These are phyloP conservation scores for Cladosporium sphaerospermum DNA, from an alignment of 2,329 filamentous ascomycete species.

Conservation along the genomic window DNA sequence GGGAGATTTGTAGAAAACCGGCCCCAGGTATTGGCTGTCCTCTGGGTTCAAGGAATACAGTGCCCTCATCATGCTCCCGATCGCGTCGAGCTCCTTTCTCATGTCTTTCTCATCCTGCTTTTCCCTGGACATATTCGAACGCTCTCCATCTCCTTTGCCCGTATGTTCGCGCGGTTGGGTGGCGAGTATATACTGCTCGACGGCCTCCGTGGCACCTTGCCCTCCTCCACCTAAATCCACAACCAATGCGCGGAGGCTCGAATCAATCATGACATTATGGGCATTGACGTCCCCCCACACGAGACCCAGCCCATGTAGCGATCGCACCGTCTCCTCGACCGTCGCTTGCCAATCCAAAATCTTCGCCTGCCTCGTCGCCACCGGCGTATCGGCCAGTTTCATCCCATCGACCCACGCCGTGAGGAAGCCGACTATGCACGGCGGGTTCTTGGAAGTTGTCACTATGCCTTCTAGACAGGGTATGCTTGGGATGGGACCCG, in stretches of 20 bases:
- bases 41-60: background rate
- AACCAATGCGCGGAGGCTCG: background rate
- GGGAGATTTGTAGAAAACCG: background rate
- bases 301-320: background rate
- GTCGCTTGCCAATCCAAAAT: background rate
- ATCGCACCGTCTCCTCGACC: background rate
- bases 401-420: background rate
- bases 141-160: background rate
- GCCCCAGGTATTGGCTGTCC: background rate
- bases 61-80: background rate
- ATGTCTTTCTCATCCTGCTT: background rate
- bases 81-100: background rate
- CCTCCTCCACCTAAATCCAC: background rate
- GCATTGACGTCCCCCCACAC: constrained; percentile 4
- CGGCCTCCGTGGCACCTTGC: background rate
- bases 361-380: background rate
- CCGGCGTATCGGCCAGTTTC: background rate
- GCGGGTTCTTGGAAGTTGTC: background rate
- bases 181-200: background rate
- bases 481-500: background rate
- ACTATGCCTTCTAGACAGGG: background rate
- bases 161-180: background rate
- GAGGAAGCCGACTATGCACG: background rate
- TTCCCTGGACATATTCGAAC: background rate
- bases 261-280: background rate